A percentile compares a stretch with the other conserved stretches of the same genome.
phyloP scores from a whole-genome alignment of 2,329 filamentous ascomycete species.

The Phoma sp. region DNA sequence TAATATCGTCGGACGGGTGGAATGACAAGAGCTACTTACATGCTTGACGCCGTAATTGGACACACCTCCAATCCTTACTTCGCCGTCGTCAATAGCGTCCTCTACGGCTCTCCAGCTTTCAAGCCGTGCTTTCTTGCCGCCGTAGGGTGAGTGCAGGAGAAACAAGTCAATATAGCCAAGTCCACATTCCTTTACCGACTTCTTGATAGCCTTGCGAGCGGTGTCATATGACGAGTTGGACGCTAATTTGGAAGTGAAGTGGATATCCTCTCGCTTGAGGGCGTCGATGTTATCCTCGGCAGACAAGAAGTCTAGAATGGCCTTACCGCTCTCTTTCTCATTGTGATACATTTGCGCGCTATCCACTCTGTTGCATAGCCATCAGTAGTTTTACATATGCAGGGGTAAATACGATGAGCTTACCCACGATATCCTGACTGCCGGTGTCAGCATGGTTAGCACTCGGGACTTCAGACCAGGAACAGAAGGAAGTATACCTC shows the following conservation, averaged over 20 bases:
- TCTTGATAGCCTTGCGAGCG: constrained; percentile 70
- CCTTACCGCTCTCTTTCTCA: constrained; percentile 72
- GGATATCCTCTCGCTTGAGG: constrained; percentile 72
- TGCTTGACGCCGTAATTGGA: constrained; percentile 81
- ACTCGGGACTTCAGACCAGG: constrained; percentile 8
- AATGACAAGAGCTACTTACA: constrained; percentile 54
- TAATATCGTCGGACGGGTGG: not conserved
- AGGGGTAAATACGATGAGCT: constrained; percentile 22
- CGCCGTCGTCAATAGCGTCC: constrained; percentile 75
- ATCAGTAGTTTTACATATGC: constrained; percentile 31
- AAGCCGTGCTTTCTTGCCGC: constrained; percentile 70
- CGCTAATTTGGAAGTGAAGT: constrained; percentile 81
- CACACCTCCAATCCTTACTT: constrained; percentile 75
- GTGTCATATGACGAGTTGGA: constrained; percentile 72
- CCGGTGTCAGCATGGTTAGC: constrained; percentile 26
- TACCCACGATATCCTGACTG: constrained; percentile 57
- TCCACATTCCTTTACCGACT: constrained; percentile 69
- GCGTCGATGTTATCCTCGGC: constrained; percentile 56
- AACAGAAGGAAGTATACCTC: constrained; percentile 51
- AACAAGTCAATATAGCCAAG: constrained; percentile 82
- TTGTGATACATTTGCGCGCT: constrained; percentile 72
- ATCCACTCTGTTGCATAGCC: constrained; percentile 55
- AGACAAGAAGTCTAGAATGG: constrained; percentile 66
- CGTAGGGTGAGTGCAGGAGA: constrained; percentile 80
- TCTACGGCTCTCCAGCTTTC: constrained; percentile 80